phyloP scores from a whole-genome alignment of 371 early-diverging fungal species.

The Actinomucor elegans region DNA sequence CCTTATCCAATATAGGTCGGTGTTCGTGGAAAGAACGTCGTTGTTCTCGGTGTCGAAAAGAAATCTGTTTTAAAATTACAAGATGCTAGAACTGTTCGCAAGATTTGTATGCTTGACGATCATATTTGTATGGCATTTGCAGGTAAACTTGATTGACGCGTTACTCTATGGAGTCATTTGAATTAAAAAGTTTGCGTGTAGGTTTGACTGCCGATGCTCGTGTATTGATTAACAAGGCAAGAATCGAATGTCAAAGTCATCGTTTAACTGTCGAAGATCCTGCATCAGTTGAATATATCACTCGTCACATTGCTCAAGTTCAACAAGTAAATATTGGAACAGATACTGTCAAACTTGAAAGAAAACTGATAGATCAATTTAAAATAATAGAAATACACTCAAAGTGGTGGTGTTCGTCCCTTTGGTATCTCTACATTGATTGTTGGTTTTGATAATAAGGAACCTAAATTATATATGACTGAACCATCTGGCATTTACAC shows the following conservation, averaged over 20 bases:
- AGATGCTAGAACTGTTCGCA: conserved; percentile 95
- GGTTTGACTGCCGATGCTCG: conserved; percentile 97
- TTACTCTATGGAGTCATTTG: no score
- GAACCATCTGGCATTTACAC: conserved; percentile 99
- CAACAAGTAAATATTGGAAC: conserved; percentile 88
- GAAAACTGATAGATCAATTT: not conserved
- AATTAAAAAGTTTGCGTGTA: conserved; percentile 17
- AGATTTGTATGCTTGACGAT: conserved; percentile 95
- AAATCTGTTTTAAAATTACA: conserved; percentile 95
- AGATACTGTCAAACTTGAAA: no score
- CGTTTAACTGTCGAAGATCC: conserved; percentile 97
- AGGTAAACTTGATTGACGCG: no score
- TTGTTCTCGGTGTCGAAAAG: conserved; percentile 97
- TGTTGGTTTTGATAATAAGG: conserved; percentile 89
- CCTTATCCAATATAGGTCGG: conserved; percentile 79
- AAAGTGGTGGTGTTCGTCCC: conserved; percentile 98
- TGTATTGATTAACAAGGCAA: conserved; percentile 94
- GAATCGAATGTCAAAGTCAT: conserved; percentile 97
- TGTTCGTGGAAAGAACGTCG: conserved; percentile 89
- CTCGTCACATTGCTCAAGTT: conserved; percentile 95
- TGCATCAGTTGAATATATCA: conserved; percentile 97
- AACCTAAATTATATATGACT: conserved; percentile 95
- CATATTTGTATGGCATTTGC: conserved; percentile 97
- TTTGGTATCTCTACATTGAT: conserved; percentile 98
- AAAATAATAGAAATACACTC: conserved; percentile 91